Base-by-base conservation (phyloP, 257 asterid species). In the Ilex asprella region DNA sequence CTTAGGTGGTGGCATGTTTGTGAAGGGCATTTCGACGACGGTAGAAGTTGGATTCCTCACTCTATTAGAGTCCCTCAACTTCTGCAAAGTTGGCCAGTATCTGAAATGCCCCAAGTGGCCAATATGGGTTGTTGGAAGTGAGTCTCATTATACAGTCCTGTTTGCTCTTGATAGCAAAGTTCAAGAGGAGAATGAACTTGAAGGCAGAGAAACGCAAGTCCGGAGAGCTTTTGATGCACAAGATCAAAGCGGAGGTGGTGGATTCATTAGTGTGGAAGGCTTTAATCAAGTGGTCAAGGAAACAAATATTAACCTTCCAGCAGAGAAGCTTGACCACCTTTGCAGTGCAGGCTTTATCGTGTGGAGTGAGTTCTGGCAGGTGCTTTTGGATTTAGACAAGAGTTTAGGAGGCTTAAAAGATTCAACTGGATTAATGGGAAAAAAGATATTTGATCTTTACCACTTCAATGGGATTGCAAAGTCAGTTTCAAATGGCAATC, bases 201-300 rank as follows among this genome's bases (percentile, higher is more conserved):
- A 89, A 68, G 75, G 69, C 55, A 72, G 97, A 66, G 96, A 93
- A 72, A 21, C 95, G 15, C 82, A 79, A 62, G 81, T 89, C 70
- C 89, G 97, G 27, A 77, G 95, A 80, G 88, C 95, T 32, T 93
- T 93, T 58, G 96, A 93, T 68, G 86, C 84, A 32, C 96, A 86
- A 35, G 99, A 93, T 70, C 97, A 89, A 74, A 93, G 99, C 44
- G 99, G 99, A 65, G 97, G 97, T 60, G 99, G 99, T 47, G 99
- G 99, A 31, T 93, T 93, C 84, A 84, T 93, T 29, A 75, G 91
- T 5, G 95, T 82, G 6, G 99, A 92, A 70, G 88, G 91, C 63
- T 85, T 93, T 75, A 94, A 81, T 74, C 88, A 79, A 76, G 97
- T 92, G 43, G 70, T 89, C 43, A 72, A 70, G 59, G 94, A 89